These are phyloP conservation scores for Chlamydomonas sp. DNA, from an alignment of 139 green algal species.

Conservation along the genomic window DNA sequence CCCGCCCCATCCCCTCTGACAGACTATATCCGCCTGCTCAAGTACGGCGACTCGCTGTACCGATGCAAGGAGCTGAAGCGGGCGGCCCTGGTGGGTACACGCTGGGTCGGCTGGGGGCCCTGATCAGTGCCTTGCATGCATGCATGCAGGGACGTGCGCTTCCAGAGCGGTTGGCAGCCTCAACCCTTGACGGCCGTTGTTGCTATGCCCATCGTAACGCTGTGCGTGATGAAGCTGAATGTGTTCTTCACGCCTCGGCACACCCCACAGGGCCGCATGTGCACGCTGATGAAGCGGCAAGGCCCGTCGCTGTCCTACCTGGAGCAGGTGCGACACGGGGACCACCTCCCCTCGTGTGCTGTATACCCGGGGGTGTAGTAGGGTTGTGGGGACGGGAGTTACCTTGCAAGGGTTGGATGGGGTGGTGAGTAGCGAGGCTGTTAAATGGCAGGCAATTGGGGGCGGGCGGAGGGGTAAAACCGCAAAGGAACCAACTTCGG, in stretches of 20 bases:
- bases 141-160: not conserved
- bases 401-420: no score
- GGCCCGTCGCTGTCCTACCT: slow-evolving; percentile 92
- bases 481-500: no score
- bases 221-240: not conserved
- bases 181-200: not conserved
- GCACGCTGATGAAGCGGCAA: slow-evolving; percentile 99
- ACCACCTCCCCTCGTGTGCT: no score
- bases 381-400: not conserved
- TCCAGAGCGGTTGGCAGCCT: not conserved
- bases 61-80: slow-evolving; percentile 99
- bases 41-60: slow-evolving; percentile 99
- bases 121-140: no score
- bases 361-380: not conserved
- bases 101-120: not conserved
- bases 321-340: slow-evolving; percentile 81
- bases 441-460: no score
- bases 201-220: not conserved
- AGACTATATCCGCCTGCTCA: slow-evolving; percentile 98
- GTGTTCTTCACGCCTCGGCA: not conserved
- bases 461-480: no score
- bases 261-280: slow-evolving; percentile 92
- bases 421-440: no score
- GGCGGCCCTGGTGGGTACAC: slow-evolving; percentile 83
- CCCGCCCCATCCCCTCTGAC: not conserved